Percentiles rank a stretch among this genome's conserved stretches.
phyloP scores from a whole-genome alignment of 371 early-diverging fungal species.

The Mucor velutinosus region DNA sequence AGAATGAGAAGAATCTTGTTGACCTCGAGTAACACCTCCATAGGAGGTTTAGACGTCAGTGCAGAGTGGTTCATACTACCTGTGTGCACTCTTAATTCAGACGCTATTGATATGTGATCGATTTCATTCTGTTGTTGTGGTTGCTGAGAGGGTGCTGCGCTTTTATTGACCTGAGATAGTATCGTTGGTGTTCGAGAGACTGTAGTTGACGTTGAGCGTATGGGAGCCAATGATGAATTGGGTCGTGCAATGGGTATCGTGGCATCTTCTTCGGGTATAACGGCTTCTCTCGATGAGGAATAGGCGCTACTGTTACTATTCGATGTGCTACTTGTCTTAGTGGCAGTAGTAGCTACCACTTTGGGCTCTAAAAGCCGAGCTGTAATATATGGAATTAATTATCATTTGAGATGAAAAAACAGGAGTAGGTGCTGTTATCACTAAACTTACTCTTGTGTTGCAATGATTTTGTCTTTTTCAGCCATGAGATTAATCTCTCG shows the following conservation, averaged over 20 bases:
- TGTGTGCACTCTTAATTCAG: conserved; percentile 69
- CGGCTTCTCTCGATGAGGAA: neutral
- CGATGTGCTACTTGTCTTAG: neutral
- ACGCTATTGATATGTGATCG: conserved; percentile 7
- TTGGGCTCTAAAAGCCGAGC: neutral
- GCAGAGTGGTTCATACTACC: conserved; percentile 78
- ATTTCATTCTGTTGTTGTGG: neutral
- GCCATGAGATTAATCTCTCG: conserved; percentile 15
- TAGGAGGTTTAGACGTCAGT: conserved; percentile 71
- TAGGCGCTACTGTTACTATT: neutral
- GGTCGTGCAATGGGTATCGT: conserved; percentile 10
- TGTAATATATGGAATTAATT: neutral
- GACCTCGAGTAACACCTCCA: conserved; percentile 69
- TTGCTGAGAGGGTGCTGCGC: neutral
- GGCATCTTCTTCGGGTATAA: conserved; percentile 5
- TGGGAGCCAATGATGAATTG: neutral
- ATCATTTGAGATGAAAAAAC: neutral
- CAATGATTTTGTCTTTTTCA: conserved; percentile 15
- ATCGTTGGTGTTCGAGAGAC: neutral
- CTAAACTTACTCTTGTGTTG: conserved; percentile 14
- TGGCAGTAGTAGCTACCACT: neutral
- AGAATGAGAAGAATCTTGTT: conserved; percentile 61
- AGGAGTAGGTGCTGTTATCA: neutral
- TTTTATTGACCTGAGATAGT: neutral
- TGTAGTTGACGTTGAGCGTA: neutral